Base-by-base conservation (phyloP, 352 stramenopile genomes). In the Peronosclerospora sorghi region DNA sequence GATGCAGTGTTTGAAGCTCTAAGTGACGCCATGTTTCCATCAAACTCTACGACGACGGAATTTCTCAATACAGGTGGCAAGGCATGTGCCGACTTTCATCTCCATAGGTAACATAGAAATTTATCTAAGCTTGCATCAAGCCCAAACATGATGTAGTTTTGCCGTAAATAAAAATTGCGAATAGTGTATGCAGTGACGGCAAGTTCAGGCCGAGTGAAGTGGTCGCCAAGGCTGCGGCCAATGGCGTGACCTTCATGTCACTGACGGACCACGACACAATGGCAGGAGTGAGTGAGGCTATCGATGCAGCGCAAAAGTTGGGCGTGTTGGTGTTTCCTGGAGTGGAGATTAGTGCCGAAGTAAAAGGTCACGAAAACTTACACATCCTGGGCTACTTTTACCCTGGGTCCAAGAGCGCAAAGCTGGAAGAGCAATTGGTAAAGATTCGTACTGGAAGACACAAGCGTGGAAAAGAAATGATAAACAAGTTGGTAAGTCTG, bases 201-300 rank as follows among this genome's bases (percentile, higher is more conserved):
- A 92, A 89, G 49, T 56, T 85, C 37, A 75, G 73, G 32, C 79
- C 79, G 8, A 62, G 51, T 41, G 65, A 85, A 8, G 79, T 92
- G 51, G 80, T 92, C 36, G 59, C 58, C 23, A 86, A 86, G 41
- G 79, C 79, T 5, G 76, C 73, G 4, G 58, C 65, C 30, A 92
- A 88, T 53, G 79, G 76, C 23, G 79, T 92, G 39, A 65, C 46
- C 28, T 89, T 68, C 68, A 84, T 92, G 71, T 82, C 79, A 2
- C 61, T 92, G 20, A 92, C 79, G 3, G 79, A 92, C 42, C 79
- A 92, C 35, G 79, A 92, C 59, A 92, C 76, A 9, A 92, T 92
- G 76, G 76, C 73, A 2, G 79, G 79, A 24, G 77, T 89, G 24
- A 32, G 52, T 19, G 79, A 92, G 49, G 79, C 79, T 14, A 83